A percentile compares a stretch with the other conserved stretches of the same genome.
phyloP scores from a whole-genome alignment of 2,329 filamentous ascomycete species.

The Cadophora luteo-olivacea region DNA sequence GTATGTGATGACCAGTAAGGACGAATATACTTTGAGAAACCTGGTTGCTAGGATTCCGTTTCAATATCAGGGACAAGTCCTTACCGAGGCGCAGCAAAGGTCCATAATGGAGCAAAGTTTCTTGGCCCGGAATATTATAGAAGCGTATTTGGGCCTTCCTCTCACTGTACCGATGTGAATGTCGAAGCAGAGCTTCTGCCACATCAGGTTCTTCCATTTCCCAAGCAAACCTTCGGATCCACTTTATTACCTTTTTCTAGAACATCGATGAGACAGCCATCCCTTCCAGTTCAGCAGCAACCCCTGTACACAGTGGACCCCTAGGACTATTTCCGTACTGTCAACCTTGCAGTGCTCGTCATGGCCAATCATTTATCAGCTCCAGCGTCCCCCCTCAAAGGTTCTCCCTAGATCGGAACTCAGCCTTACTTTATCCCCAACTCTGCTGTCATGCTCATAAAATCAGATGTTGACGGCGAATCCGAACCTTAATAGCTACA shows the following conservation, averaged over 20 bases:
- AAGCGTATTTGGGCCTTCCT: not conserved
- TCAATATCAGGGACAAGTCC: not conserved
- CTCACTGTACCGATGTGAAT: not conserved
- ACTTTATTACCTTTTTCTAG: conserved; percentile 28
- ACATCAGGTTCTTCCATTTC: not conserved
- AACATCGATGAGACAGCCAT: conserved; percentile 18
- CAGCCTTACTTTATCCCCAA: conserved; percentile 6
- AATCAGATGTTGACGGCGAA: not conserved
- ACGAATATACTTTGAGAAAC: not conserved
- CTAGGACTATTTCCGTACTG: not conserved
- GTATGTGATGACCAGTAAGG: not conserved
- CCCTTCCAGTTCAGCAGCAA: not conserved
- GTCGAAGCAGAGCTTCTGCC: not conserved
- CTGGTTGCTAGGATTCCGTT: not conserved
- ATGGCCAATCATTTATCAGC: not conserved
- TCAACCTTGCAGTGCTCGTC: conserved; percentile 2
- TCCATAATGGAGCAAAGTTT: not conserved
- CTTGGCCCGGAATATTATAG: not conserved
- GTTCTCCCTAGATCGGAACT: not conserved
- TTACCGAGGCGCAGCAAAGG: not conserved
- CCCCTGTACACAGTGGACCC: conserved; percentile 3
- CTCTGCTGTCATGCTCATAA: not conserved
- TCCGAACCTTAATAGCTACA: not conserved
- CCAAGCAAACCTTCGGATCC: not conserved
- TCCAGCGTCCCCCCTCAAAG: not conserved